A percentile compares a stretch with the other conserved stretches of the same genome.
phyloP scores from a whole-genome alignment of 2,329 filamentous ascomycete species.

The Aspergillus sp. region DNA sequence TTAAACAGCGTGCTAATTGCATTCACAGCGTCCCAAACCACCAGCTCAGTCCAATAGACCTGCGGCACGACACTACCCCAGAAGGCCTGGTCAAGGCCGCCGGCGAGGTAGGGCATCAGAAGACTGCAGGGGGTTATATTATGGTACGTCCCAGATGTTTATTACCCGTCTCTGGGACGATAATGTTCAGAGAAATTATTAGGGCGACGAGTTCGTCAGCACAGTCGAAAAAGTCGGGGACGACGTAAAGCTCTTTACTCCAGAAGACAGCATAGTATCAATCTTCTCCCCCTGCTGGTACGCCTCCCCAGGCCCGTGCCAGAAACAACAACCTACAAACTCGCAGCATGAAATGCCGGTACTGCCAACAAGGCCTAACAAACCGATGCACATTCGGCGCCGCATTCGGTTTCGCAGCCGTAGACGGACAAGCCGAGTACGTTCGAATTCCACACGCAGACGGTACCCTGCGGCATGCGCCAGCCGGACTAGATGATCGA shows the following conservation, averaged over 20 bases:
- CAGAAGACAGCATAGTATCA: neutral
- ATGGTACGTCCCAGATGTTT: neutral
- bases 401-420: neutral
- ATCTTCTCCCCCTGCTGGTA: neutral
- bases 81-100: slow-evolving; percentile 38
- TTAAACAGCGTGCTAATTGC: slow-evolving; percentile 43
- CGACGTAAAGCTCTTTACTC: neutral
- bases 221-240: neutral
- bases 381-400: neutral
- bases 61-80: slow-evolving; percentile 39
- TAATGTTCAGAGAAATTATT: neutral
- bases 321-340: neutral
- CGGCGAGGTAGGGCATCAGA: slow-evolving; percentile 30
- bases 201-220: neutral
- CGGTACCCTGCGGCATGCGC: neutral
- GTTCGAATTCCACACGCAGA: neutral
- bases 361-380: neutral
- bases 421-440: neutral
- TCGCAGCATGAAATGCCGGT: neutral
- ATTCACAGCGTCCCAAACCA: slow-evolving; percentile 43
- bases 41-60: slow-evolving; percentile 38
- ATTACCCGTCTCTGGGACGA: no score
- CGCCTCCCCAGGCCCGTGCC: no score
- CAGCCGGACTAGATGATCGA: neutral
- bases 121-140: neutral